These are phyloP conservation scores for Fusarium nygamai DNA, from an alignment of 2,329 filamentous ascomycete species.

Conservation along the genomic window DNA sequence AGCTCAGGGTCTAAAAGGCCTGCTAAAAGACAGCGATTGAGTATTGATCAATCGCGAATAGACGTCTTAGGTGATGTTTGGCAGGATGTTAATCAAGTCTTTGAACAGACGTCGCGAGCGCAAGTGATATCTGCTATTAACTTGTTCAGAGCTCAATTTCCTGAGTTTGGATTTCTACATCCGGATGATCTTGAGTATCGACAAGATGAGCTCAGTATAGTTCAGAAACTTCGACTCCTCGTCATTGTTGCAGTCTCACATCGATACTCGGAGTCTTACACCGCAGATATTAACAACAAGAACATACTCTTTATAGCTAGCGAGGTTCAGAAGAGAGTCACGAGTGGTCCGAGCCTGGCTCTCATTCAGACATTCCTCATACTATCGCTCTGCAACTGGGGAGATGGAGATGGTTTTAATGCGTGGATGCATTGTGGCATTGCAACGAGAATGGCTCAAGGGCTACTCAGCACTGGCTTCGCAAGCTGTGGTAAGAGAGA, in stretches of 20 bases:
- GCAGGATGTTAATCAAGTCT: conserved; percentile 13
- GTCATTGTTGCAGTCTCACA: conserved; percentile 25
- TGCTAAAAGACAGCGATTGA: conserved; percentile 19
- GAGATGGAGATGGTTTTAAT: conserved; percentile 40
- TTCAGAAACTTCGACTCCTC: conserved; percentile 31
- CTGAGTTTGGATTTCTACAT: conserved; percentile 39
- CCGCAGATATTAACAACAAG: background rate
- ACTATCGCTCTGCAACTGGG: conserved; percentile 38
- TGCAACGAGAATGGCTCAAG: conserved; percentile 40
- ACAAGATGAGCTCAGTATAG: background rate
- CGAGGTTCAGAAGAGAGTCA: conserved; percentile 29
- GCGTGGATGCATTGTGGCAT: conserved; percentile 43
- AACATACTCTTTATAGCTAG: conserved; percentile 1
- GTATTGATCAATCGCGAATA: background rate
- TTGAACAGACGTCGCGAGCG: background rate
- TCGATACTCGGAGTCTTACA: conserved; percentile 7
- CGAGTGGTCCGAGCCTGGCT: conserved; percentile 16
- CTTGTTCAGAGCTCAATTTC: conserved; percentile 36
- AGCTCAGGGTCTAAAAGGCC: background rate
- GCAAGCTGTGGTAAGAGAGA: conserved; percentile 21
- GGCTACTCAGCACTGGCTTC: conserved; percentile 32
- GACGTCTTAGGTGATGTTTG: background rate
- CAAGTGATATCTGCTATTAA: conserved; percentile 20
- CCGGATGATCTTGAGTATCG: conserved; percentile 39
- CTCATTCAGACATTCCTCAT: conserved; percentile 38